A percentile compares a stretch with the other conserved stretches of the same genome.
Conservation (phyloP, 139 green algal species). For the Coccomyxa sp. region DNA sequence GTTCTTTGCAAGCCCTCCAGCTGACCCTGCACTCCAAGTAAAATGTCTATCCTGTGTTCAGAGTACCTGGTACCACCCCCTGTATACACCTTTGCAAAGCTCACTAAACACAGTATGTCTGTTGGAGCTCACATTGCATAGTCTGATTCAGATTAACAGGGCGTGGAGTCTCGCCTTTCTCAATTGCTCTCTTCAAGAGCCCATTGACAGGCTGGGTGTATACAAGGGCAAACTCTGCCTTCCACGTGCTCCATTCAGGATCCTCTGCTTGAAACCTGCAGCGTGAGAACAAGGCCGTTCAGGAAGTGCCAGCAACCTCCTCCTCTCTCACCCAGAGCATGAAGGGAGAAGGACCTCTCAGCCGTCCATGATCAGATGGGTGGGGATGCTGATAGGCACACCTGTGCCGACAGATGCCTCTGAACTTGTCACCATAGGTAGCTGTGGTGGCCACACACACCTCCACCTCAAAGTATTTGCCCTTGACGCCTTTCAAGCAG, state of each 20-base stretch:
- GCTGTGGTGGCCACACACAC: slow-evolving; percentile 34
- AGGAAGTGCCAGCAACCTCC: too few relatives aligned
- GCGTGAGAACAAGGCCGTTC: too few relatives aligned
- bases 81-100: too few relatives aligned
- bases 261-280: slow-evolving; percentile 14
- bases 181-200: slow-evolving; percentile 26
- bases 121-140: too few relatives aligned
- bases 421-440: slow-evolving; percentile 47
- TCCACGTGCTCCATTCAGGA: not conserved
- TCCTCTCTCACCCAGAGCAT: too few relatives aligned
- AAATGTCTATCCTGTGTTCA: too few relatives aligned
- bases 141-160: not conserved
- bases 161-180: slow-evolving; percentile 2
- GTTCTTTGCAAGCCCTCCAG: slow-evolving; percentile 19
- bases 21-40: slow-evolving; percentile 19
- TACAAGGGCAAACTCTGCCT: slow-evolving; percentile 20
- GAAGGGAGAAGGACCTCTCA: too few relatives aligned
- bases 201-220: slow-evolving; percentile 36
- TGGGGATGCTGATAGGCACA: not conserved
- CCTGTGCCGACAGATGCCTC: slow-evolving; percentile 17
- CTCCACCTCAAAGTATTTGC: slow-evolving; percentile 22
- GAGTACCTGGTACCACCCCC: too few relatives aligned
- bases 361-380: not conserved
- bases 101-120: too few relatives aligned
- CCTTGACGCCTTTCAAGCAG: slow-evolving; percentile 12